A percentile compares a stretch with the other conserved stretches of the same genome.
phyloP scores from a whole-genome alignment of 768 basidiomycete genomes.

The Tricholoma sp. region DNA sequence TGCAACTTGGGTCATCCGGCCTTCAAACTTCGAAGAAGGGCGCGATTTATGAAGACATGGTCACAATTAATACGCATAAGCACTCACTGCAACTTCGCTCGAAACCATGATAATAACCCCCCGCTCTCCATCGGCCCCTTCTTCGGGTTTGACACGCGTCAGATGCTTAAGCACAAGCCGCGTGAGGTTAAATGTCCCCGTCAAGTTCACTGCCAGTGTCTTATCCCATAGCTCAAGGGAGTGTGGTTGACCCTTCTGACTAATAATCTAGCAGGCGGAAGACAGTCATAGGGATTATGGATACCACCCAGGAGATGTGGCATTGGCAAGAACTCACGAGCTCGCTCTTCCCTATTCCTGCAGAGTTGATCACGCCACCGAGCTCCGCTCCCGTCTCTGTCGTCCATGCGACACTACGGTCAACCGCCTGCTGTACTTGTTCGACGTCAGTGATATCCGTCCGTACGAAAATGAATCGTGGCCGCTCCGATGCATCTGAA shows the following conservation, averaged over 20 bases:
- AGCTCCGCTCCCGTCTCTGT: conserved; percentile 36
- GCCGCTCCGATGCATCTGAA: conserved; percentile 1
- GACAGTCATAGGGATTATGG: neutral
- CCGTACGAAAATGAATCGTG: conserved; percentile 32
- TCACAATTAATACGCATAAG: neutral
- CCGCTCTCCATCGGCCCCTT: conserved; percentile 44
- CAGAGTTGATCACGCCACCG: conserved; percentile 58
- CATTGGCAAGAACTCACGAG: conserved; percentile 8
- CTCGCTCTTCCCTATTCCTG: conserved; percentile 39
- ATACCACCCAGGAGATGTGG: neutral
- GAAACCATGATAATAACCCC: conserved; percentile 56
- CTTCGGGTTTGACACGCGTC: conserved; percentile 40
- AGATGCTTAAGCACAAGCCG: conserved; percentile 48
- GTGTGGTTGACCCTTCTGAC: conserved; percentile 41
- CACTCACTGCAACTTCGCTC: conserved; percentile 47
- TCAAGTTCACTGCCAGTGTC: conserved; percentile 48
- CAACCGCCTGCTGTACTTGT: conserved; percentile 35
- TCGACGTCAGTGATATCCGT: conserved; percentile 35
- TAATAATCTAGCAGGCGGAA: conserved; percentile 40
- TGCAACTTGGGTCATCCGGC: conserved; percentile 52
- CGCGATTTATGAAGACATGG: neutral
- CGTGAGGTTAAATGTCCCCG: conserved; percentile 56
- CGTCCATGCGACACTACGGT: conserved; percentile 35
- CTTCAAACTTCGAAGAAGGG: conserved; percentile 39
- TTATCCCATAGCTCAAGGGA: conserved; percentile 48